Percentiles rank a stretch among this genome's conserved stretches.
Conservation (phyloP, 805 yeast species). For the Komagataella mondaviorum region DNA sequence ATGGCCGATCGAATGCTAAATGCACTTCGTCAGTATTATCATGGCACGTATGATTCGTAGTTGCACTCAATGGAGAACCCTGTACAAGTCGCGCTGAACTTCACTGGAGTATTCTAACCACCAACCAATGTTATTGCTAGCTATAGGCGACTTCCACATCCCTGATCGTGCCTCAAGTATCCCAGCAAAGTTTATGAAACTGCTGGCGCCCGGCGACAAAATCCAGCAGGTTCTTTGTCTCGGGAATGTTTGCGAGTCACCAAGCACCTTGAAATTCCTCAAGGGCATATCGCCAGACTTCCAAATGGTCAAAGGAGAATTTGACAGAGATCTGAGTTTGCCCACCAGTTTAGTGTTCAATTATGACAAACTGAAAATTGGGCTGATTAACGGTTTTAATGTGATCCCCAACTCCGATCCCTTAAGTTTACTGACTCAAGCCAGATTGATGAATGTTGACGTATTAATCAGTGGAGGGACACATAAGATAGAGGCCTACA, state of each 20-base stretch:
- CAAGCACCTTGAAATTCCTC: constrained; percentile 48
- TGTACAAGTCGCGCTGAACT: not conserved
- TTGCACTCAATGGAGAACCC: not conserved
- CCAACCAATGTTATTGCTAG: constrained; percentile 48
- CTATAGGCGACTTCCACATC: constrained; percentile 81
- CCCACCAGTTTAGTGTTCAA: constrained; percentile 55
- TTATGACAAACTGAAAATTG: constrained; percentile 64
- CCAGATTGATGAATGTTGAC: constrained; percentile 88
- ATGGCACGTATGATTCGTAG: not conserved
- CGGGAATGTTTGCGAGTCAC: constrained; percentile 70
- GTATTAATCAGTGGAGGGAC: constrained; percentile 88
- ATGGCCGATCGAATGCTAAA: not conserved
- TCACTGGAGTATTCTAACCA: not conserved
- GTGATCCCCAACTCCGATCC: constrained; percentile 83
- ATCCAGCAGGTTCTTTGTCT: constrained; percentile 75
- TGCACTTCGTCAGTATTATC: not conserved
- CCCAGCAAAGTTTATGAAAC: constrained; percentile 53
- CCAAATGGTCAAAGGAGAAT: constrained; percentile 72
- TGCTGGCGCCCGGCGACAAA: constrained; percentile 66
- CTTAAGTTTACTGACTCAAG: constrained; percentile 64
- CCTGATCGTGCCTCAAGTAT: constrained; percentile 71
- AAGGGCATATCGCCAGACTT: constrained; percentile 58
- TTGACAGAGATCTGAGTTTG: constrained; percentile 35
- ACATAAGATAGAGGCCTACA: constrained; percentile 85
- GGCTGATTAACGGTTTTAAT: constrained; percentile 75